These are phyloP conservation scores for Macrotyloma uniflorum DNA, from an alignment of 306 rosid species.

Conservation along the genomic window DNA sequence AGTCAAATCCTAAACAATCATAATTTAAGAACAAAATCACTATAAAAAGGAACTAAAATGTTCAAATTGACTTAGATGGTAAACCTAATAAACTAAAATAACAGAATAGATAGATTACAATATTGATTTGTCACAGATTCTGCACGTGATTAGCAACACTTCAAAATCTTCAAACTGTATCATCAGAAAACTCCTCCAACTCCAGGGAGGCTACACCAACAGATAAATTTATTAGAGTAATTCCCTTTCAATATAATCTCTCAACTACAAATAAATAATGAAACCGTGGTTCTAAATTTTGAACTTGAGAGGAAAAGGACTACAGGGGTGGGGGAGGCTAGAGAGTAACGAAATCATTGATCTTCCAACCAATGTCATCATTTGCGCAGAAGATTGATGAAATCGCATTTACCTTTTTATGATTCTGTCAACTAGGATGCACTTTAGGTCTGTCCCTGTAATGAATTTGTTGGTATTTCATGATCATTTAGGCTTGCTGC, in stretches of 20 bases:
- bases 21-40: neutral
- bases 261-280: neutral
- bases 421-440: neutral
- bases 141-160: neutral
- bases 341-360: neutral
- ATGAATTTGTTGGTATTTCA: constrained; percentile 1
- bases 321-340: neutral
- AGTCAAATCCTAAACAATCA: neutral
- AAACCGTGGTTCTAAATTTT: neutral
- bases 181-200: neutral
- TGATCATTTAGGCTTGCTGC: constrained; percentile 17
- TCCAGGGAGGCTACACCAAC: constrained; percentile 4
- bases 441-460: neutral
- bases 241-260: neutral
- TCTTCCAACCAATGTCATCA: neutral
- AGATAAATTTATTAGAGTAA: neutral
- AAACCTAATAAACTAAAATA: neutral
- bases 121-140: neutral
- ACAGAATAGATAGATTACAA: neutral
- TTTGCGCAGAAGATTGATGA: constrained; percentile 1
- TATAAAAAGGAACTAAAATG: neutral
- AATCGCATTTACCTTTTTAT: neutral
- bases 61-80: neutral
- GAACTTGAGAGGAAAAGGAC: neutral
- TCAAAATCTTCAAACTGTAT: neutral